Base-by-base conservation (phyloP, 805 yeast genomes). In the Candida odintsovae region DNA sequence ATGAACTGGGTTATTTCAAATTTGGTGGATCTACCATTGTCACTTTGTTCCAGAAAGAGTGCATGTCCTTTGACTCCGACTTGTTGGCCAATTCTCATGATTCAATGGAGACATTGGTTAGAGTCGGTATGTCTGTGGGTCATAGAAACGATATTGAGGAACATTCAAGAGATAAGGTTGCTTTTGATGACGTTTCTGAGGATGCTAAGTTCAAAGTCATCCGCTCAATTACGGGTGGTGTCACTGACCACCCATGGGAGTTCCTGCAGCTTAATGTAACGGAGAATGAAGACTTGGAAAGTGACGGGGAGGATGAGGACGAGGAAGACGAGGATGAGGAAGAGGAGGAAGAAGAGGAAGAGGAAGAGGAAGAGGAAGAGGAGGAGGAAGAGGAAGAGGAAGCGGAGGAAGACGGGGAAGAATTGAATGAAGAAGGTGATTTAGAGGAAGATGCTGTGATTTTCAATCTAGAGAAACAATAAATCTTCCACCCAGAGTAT, bases 1-100 rank as follows among this genome's bases (percentile, higher is more conserved):
- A 86, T 38, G 98, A 92, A 57, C 65, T 92, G 23, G 99, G 99
- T 0, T 92, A 88, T 61, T 92, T 92, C 75, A 88, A 90, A 61
- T 92, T 92, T 68, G 99, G 99, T 13, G 99, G 99, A 0, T 86
- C 96, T 0, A 94, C 99, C 0, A 75, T 89, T 7, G 67, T 92
- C 3, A 63, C 86, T 1, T 61, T 94, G 7, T 78, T 90, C 55
- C 82, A 82, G 45, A 61, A 68, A 11, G 64, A 66, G 3, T 55
- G 48, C 8, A 72, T 86, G 55, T 50, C 52, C 22, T 84, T 90
- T 59, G 99, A 92, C 64, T 64, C 80, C 0, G 98, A 92, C 63
- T 61, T 92, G 18, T 60, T 76, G 8, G 65, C 73, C 25, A 94
- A 90, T 61, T 86, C 97, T 0, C 63, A 62, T 25, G 76, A 76